Evolutionary conservation across 148 eudicot genomes (phyloP), one percentile per base, ranked within the genome.

Genomic region (Spergularia bocconei): DNA sequence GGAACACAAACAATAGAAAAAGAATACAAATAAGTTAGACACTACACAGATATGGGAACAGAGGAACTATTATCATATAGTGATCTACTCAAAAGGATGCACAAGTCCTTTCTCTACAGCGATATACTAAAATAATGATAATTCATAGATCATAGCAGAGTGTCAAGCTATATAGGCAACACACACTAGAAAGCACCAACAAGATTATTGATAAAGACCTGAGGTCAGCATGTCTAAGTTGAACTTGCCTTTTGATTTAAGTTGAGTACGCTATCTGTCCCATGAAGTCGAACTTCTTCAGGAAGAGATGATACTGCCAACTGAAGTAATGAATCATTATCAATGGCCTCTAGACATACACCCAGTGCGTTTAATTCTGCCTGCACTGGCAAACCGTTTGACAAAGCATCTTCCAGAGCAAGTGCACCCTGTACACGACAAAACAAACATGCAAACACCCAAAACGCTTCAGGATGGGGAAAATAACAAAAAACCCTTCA

Each of bases 351-450:
- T 75, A 86, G 73, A 77, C 82, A 81, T 57, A 80, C 69, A 39
- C 80, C 85, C 69, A 94, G 73, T 58, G 86, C 87, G 66, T 88
- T 86, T 79, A 91, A 80, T 78, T 94, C 97, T 71, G 87, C 81
- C 80, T 89, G 89, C 78, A 94, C 90, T 54, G 98, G 92, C 64
- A 84, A 80, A 79, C 98, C 98, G 83, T 87, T 90, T 38, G 97
- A 85, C 39, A 94, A 85, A 74, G 97, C 92, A 88, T 91, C 93
- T 85, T 94, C 97, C 85, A 94, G 67, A 55, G 92, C 93, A 80
- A 94, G 98, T 73, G 96, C 88, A 67, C 97, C 96, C 98, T 94
- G 79, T 71, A 76, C 23, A 71, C 25, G 29, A 61, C 59, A 54
- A 6, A 55, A 53, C 21, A 71, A 23, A 44, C 69, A 25, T 48